Base-by-base conservation (phyloP, 495 filamentous ascomycete genomes). In the Neurospora hispaniola region DNA sequence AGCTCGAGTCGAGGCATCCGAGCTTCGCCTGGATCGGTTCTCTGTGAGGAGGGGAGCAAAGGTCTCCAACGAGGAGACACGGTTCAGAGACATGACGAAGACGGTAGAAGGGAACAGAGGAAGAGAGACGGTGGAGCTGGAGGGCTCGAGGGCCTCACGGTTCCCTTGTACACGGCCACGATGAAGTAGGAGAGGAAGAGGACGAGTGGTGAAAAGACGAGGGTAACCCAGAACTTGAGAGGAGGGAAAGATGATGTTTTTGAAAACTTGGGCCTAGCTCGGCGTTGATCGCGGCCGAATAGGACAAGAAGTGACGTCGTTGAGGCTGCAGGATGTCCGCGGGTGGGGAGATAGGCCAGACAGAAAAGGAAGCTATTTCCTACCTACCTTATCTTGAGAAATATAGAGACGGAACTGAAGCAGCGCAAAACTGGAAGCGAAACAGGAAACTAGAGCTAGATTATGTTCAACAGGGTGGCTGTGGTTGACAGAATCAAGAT, bases 1-100 rank as follows among this genome's bases (percentile, higher is more conserved):
- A 42, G 80, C 79, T 69, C 82, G 78, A 44, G 84, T 77, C 20
- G 79, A 81, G 44, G 79, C 80, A 75, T 81, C 80, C 42, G 86
- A 81, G 75, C 80, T 79, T 77, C 79, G 76, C 75, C 83, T 77
- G 2, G 82, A 82, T 72, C 81, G 75, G 42, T 80, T 76, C 71
- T 83, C 82, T 11, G 75, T 68, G 68, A 81, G 73, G 73, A 81
- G 73, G 73, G 81, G 79, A 74, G 81, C 77, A 71, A 87, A 84
- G 12, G 83, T 84, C 79, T 87, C 86, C 72, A 86, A 80, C 9
- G 86, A 87, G 10, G 80, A 82, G 42, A 88, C 84, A 69, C 86
- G 81, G 42, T 83, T 80, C 27, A 88, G 77, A 72, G 86, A 88
- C 86, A 88, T 88, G 54, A 11, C 18, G 20, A 71, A 41, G 42